Evolutionary conservation across 2,329 filamentous ascomycete species (phyloP).

Genomic region (Iodosphaeria phyllophila): DNA sequence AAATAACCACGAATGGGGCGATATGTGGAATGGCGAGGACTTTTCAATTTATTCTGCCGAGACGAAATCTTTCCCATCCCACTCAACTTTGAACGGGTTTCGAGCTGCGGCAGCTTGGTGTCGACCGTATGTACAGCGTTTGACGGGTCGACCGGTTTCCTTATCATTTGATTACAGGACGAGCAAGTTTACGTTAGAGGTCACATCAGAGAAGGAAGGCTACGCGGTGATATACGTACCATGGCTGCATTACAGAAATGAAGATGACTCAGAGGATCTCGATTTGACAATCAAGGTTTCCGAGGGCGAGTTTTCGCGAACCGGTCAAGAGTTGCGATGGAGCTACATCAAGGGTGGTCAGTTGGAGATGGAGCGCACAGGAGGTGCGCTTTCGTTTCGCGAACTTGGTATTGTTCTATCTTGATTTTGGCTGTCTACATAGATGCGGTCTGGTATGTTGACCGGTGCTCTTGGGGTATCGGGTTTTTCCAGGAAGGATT

Average conservation of each 20-base stretch:
- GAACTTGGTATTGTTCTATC: too few species aligned
- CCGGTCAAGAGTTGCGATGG: slow-evolving; percentile 4
- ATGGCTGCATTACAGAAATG: slow-evolving; percentile 6
- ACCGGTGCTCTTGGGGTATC: too few species aligned
- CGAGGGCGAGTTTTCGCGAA: slow-evolving; percentile 2
- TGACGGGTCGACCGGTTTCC: slow-evolving; percentile 1
- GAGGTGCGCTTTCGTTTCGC: too few species aligned
- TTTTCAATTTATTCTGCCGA: slow-evolving; percentile 8
- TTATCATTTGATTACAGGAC: slow-evolving; percentile 5
- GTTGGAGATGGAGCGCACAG: slow-evolving; percentile 3
- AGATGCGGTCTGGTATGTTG: too few species aligned
- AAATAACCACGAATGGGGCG: slow-evolving; percentile 9
- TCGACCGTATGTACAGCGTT: slow-evolving; percentile 5
- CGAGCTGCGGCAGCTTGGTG: slow-evolving; percentile 7
- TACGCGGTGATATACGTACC: slow-evolving; percentile 5
- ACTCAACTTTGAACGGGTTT: slow-evolving; percentile 4
- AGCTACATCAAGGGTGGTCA: slow-evolving; percentile 2
- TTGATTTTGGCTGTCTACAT: too few species aligned
- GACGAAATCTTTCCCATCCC: slow-evolving; percentile 7
- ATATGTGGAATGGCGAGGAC: slow-evolving; percentile 10
- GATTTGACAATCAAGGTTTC: slow-evolving; percentile 2
- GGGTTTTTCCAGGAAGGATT: too few species aligned
- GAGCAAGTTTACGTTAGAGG: slow-evolving; percentile 3
- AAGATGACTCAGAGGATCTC: slow-evolving; percentile 3
- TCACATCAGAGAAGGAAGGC: slow-evolving; percentile 1